A percentile compares a stretch with the other conserved stretches of the same genome.
phyloP scores from a whole-genome alignment of 352 stramenopile genomes.

The Globisporangium sylvaticum region DNA sequence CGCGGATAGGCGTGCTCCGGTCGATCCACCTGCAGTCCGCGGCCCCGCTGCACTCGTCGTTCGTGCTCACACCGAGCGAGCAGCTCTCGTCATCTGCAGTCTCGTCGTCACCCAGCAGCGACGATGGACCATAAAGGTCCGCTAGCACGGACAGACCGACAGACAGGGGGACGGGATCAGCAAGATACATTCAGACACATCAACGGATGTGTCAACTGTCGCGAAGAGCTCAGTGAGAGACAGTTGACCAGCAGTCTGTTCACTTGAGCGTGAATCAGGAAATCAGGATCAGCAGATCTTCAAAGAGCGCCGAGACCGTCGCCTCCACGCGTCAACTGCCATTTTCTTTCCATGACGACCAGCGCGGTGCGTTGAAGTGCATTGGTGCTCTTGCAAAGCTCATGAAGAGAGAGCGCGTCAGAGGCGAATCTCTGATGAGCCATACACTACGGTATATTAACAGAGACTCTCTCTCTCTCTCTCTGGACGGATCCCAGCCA shows the following conservation, averaged over 20 bases:
- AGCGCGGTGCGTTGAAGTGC: background rate
- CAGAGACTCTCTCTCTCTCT: background rate
- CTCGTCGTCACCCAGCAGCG: background rate
- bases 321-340: background rate
- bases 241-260: background rate
- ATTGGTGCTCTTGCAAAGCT: background rate
- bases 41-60: constrained; percentile 39
- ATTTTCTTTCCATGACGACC: background rate
- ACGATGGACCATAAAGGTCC: background rate
- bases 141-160: background rate
- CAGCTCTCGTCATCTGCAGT: background rate
- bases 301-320: background rate
- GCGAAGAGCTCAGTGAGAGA: background rate
- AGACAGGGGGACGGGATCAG: background rate
- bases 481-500: background rate
- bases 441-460: background rate
- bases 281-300: background rate
- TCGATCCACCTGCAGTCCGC: constrained; percentile 14
- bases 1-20: constrained; percentile 23
- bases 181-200: background rate
- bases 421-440: background rate
- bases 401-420: background rate
- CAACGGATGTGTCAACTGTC: background rate
- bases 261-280: background rate
- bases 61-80: constrained; percentile 35